Conservation (phyloP, 148 eudicot genomes). For the Polygonum maritimum region DNA sequence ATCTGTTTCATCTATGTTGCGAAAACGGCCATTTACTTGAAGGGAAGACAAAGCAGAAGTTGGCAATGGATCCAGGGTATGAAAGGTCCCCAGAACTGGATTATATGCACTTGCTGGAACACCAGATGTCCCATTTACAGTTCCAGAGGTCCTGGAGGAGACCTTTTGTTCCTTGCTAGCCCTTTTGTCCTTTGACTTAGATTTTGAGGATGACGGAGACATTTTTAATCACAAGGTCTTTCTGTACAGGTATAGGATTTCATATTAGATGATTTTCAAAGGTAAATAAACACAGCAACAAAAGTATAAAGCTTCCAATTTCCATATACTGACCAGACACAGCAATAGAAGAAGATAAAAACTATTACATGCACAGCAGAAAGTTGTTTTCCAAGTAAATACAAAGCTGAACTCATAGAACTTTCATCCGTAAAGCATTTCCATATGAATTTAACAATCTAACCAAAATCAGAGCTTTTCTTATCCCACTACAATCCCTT, state of each 20-base stretch:
- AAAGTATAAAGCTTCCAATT: neutral
- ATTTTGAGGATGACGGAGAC: slow-evolving; percentile 61
- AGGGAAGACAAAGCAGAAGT: slow-evolving; percentile 37
- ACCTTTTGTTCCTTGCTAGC: slow-evolving; percentile 68
- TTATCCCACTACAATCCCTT: neutral
- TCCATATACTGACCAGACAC: neutral
- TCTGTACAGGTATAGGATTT: neutral
- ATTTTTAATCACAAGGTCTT: slow-evolving; percentile 22
- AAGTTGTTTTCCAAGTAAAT: neutral
- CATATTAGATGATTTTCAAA: neutral
- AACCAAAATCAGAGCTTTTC: neutral
- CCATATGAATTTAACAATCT: neutral
- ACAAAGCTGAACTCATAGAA: neutral
- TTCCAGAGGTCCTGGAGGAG: slow-evolving; percentile 50
- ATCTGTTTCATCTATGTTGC: slow-evolving; percentile 77
- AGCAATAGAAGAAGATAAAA: neutral
- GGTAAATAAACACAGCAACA: neutral
- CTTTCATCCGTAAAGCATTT: neutral
- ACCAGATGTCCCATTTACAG: slow-evolving; percentile 34
- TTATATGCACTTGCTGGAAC: slow-evolving; percentile 75
- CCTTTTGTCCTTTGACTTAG: slow-evolving; percentile 81
- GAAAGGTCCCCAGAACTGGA: slow-evolving; percentile 80
- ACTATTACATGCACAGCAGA: neutral
- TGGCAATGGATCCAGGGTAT: slow-evolving; percentile 51
- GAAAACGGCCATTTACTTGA: slow-evolving; percentile 71